These are phyloP conservation scores for Boeremia exigua DNA, from an alignment of 2,329 filamentous ascomycete genomes.

Conservation along the genomic window DNA sequence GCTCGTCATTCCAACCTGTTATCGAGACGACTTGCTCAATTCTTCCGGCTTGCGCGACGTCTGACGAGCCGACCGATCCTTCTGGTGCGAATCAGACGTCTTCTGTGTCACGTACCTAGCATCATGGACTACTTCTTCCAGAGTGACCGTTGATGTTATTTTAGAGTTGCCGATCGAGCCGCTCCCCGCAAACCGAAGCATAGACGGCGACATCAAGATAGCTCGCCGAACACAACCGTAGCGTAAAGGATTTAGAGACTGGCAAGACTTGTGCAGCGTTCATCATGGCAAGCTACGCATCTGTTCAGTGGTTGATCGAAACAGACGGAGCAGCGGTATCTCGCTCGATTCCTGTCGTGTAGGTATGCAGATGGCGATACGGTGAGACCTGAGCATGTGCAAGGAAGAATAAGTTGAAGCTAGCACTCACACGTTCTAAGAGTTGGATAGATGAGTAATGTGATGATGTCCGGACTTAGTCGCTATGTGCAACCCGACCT, in stretches of 20 bases:
- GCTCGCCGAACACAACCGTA: constrained; percentile 5
- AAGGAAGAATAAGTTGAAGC: too few relatives aligned
- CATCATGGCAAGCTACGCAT: background rate
- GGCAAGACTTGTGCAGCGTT: constrained; percentile 3
- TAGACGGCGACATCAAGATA: constrained; percentile 1
- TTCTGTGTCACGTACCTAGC: background rate
- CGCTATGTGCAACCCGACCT: too few relatives aligned
- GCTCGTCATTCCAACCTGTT: too few relatives aligned
- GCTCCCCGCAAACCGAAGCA: constrained; percentile 2
- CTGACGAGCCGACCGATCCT: too few relatives aligned
- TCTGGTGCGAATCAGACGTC: background rate
- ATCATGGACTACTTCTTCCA: background rate
- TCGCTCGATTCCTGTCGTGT: background rate
- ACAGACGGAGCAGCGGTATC: background rate
- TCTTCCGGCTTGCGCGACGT: too few relatives aligned
- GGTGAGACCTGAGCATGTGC: too few relatives aligned
- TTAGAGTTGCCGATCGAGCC: constrained; percentile 16
- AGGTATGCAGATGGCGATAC: background rate
- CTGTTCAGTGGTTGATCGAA: background rate
- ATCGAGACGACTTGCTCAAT: too few relatives aligned
- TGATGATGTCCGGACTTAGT: too few relatives aligned
- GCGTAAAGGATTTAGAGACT: background rate
- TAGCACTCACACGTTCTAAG: too few relatives aligned
- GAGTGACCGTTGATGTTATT: constrained; percentile 3
- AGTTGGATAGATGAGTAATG: too few relatives aligned